Base-by-base conservation (phyloP, 1,139 yeast species). In the Nakaseomyces uthaithaninus region DNA sequence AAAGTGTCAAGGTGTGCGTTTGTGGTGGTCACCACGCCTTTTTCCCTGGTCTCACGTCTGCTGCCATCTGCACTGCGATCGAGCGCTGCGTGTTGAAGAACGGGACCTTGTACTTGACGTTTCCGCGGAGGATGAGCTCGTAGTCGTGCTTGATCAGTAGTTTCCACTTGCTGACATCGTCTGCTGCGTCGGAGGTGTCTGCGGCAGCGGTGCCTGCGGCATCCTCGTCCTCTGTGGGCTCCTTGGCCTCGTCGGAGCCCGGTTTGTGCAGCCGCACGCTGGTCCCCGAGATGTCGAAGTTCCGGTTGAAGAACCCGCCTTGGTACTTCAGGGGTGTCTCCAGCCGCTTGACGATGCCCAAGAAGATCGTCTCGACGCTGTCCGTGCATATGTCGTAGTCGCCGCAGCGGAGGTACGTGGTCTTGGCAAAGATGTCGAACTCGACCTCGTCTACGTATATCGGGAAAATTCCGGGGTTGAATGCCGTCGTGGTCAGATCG, bases 371-470 rank as follows among this genome's bases (percentile, higher is more conserved):
- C 51, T 83, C 75, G 12, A 63, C 42, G 16, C 22, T n/a, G 14
- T 28, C 23, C 24, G 8, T 2, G n/a, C 38, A 26, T 20, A 14
- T 17, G 8, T 11, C 31, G 12, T 17, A 9, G 8, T 36, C 46
- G 10, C 46, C 56, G 22, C 57, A 57, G 17, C 34, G 43, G 37
- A 49, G 52, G 53, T 74, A 77, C 4, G 79, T 73, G 41, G 93
- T 77, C 51, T 82, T 80, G 1, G 96, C 97, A 67, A 91, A 91
- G 3, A 91, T 69, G 57, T 89, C 96, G 36, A 91, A 60, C 51
- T 86, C 93, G 5, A 81, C 80, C 7, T 77, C 75, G 35, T 69
- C 68, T 2, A 89, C 69, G 5, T 69, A 68, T 3, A 89, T 76
- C 1, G 84, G 71, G 51, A 82, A 71, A 67, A 85, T 74, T 0